phyloP scores from a whole-genome alignment of 768 basidiomycete species.

The Suillus americanus region DNA sequence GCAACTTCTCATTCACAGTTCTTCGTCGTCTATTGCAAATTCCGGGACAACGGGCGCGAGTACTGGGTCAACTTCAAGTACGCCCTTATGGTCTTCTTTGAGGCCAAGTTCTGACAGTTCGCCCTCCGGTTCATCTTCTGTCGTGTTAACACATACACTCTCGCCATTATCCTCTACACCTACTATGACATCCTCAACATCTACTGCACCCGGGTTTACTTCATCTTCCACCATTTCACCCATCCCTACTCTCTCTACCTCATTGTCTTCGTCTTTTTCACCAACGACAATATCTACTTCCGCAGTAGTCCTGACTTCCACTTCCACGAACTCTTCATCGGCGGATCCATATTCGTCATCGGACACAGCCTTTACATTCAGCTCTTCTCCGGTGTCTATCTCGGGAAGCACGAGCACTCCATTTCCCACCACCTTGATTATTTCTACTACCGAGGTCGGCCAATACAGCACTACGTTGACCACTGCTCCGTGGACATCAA shows the following conservation, averaged over 20 bases:
- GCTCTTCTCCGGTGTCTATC: not conserved
- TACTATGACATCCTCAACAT: not conserved
- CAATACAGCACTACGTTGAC: constrained; percentile 1
- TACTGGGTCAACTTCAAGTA: constrained; percentile 6
- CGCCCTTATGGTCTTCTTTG: constrained; percentile 2
- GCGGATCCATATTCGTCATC: not conserved
- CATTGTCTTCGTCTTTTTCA: not conserved
- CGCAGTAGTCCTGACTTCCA: not conserved
- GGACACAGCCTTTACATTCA: not conserved
- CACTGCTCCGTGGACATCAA: constrained; percentile 16
- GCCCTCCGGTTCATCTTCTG: not conserved
- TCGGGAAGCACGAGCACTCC: not conserved
- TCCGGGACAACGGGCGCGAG: not conserved
- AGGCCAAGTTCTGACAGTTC: constrained; percentile 2
- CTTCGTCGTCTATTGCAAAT: not conserved
- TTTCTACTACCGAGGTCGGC: constrained; percentile 16
- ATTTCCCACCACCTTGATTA: constrained; percentile 15
- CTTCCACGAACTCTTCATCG: not conserved
- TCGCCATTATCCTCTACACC: not conserved
- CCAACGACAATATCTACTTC: not conserved
- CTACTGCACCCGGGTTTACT: not conserved
- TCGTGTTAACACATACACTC: not conserved
- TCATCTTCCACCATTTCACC: not conserved
- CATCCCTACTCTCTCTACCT: not conserved
- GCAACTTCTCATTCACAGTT: not conserved